Conservation (phyloP, 805 yeast species). For the Candida maesae region DNA sequence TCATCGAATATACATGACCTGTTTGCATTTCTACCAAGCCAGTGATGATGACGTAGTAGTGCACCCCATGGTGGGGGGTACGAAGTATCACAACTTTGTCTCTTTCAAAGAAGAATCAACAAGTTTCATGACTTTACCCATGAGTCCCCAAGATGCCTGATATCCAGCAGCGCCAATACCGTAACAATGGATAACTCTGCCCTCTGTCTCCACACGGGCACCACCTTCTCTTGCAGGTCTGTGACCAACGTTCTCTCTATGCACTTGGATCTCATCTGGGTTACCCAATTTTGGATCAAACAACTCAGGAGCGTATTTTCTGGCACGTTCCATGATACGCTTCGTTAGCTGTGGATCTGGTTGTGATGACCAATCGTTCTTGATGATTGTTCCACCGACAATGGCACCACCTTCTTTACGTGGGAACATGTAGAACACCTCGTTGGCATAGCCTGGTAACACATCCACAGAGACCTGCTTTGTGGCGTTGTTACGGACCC, state of each 20-base stretch:
- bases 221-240: conserved; percentile 67
- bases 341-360: conserved; percentile 43
- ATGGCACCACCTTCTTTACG: conserved; percentile 68
- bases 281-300: conserved; percentile 25
- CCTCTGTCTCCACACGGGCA: conserved; percentile 44
- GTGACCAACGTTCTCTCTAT: conserved; percentile 55
- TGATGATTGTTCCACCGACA: conserved; percentile 49
- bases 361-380: conserved; percentile 29
- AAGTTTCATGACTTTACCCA: conserved; percentile 39
- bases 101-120: conserved; percentile 29
- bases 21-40: no score
- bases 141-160: conserved; percentile 68
- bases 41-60: no score
- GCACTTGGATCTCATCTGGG: conserved; percentile 39
- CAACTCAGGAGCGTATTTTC: conserved; percentile 29
- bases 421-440: conserved; percentile 60
- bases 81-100: conserved; percentile 21
- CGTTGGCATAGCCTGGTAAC: conserved; percentile 33
- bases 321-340: conserved; percentile 36
- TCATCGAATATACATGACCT: background rate
- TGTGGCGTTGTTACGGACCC: conserved; percentile 28
- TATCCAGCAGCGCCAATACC: conserved; percentile 79
- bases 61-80: no score
- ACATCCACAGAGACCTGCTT: conserved; percentile 31
- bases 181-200: conserved; percentile 52